Conservation (phyloP, 2,329 filamentous ascomycete species). For the Alternaria ventricosa region DNA sequence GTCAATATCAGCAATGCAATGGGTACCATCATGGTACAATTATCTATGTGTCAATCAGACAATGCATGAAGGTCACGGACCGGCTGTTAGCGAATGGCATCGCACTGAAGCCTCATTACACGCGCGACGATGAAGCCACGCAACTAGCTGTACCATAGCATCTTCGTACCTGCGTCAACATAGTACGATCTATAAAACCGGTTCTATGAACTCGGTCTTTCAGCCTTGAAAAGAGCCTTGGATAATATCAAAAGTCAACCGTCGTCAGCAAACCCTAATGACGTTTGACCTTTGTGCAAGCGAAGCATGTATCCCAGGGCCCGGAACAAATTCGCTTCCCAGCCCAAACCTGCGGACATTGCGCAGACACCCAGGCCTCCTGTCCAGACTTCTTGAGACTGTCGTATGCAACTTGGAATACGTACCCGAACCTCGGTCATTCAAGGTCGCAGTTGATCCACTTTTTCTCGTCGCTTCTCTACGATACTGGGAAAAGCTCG, state of each 20-base stretch:
- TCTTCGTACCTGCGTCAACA: neutral
- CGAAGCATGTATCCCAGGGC: slow-evolving; percentile 22
- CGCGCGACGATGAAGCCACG: slow-evolving; percentile 16
- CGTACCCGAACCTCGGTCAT: slow-evolving; percentile 5
- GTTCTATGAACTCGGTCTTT: slow-evolving; percentile 10
- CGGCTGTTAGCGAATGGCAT: slow-evolving; percentile 25
- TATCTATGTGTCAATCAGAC: slow-evolving; percentile 17
- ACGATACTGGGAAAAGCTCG: neutral
- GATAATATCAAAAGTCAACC: slow-evolving; percentile 23
- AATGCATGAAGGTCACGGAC: slow-evolving; percentile 23
- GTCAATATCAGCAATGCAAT: slow-evolving; percentile 15
- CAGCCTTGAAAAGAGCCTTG: slow-evolving; percentile 3
- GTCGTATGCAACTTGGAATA: neutral
- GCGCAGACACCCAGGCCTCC: slow-evolving; percentile 6
- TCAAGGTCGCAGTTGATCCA: slow-evolving; percentile 1
- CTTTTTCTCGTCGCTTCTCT: slow-evolving; percentile 2
- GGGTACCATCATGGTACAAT: slow-evolving; percentile 13
- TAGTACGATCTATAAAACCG: neutral
- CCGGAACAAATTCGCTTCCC: neutral
- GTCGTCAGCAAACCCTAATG: slow-evolving; percentile 19
- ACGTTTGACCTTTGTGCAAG: slow-evolving; percentile 26
- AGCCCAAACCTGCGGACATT: slow-evolving; percentile 6
- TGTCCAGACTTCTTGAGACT: slow-evolving; percentile 1
- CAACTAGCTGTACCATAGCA: neutral
- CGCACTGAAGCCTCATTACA: slow-evolving; percentile 18